Evolutionary conservation across 176 grass and related monocot species (phyloP), one percentile per base, ranked within the genome.

Genomic region (sorghum (Sorghum bicolor)): DNA sequence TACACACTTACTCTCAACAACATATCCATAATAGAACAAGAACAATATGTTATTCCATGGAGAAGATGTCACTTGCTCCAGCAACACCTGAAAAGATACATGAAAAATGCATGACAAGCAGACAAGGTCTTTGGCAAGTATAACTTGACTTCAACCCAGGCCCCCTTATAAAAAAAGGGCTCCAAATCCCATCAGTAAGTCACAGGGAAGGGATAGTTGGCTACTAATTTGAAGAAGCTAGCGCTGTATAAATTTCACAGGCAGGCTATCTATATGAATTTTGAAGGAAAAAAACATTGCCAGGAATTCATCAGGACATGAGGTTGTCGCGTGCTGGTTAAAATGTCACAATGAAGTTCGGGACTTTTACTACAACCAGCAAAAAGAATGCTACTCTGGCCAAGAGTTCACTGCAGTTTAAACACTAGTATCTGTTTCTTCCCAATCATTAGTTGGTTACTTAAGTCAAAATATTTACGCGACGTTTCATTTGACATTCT

Each of bases 21-120:
- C 79, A 52, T 91, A 93, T 84, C 91, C 96, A 74, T 93, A 95
- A 66, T 98, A 98, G 44, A 90, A 78, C 85, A 98, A 82, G 72
- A 98, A 98, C n/a, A 98, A 67, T 41, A 98, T 45, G 60, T 95
- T 85, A 83, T 91, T 95, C 89, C 86, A 93, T 5, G 95, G 93
- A 87, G 96, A 98, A 61, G 81, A 86, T 8, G 91, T 93, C 65
- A 95, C 32, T 79, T 95, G 93, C 84, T 95, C 96, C 68, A 95
- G 16, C 31, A 98, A 74, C 43, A 98, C 93, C 96, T 98, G 91
- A 77, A 82, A 78, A 55, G 65, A 72, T 70, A 69, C 66, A 74
- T 57, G 57, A 82, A 82, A 82, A 67, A 48, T 24, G 11, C 29
- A 67, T 64, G 26, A 76, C 14, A n/a, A n/a, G n/a, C n/a, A n/a